phyloP scores from a whole-genome alignment of 495 filamentous ascomycete species.

The Aspergillus avenaceus region DNA sequence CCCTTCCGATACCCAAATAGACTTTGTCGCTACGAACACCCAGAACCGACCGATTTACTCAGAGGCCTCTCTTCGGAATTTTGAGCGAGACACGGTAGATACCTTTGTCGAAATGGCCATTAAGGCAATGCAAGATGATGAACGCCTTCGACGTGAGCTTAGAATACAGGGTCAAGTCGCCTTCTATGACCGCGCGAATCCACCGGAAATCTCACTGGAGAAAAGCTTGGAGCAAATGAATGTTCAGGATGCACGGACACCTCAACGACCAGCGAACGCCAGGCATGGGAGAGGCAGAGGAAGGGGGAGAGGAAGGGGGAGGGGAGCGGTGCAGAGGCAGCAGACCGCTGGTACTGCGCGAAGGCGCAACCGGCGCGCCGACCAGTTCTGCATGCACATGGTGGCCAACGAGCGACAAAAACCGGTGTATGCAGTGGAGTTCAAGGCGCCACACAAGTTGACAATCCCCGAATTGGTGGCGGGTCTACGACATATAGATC shows the following conservation, averaged over 20 bases:
- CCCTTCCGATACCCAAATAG: slow-evolving; percentile 14
- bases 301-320: too few relatives aligned
- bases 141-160: slow-evolving; percentile 17
- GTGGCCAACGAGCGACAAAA: slow-evolving; percentile 17
- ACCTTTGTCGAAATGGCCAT: slow-evolving; percentile 23
- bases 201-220: slow-evolving; percentile 13
- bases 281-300: slow-evolving; percentile 15
- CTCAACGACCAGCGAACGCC: slow-evolving; percentile 14
- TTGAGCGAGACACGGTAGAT: slow-evolving; percentile 24
- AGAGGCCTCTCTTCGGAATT: slow-evolving; percentile 21
- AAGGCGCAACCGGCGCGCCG: slow-evolving; percentile 18
- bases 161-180: slow-evolving; percentile 18
- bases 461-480: slow-evolving; percentile 23
- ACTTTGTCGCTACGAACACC: slow-evolving; percentile 20
- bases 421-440: slow-evolving; percentile 23
- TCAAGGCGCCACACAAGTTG: slow-evolving; percentile 25
- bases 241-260: slow-evolving; percentile 12
- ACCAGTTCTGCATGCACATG: slow-evolving; percentile 21
- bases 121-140: slow-evolving; percentile 20
- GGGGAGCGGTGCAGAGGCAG: slow-evolving; percentile 13
- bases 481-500: slow-evolving; percentile 25
- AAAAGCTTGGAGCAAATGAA: slow-evolving; percentile 18
- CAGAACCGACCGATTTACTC: slow-evolving; percentile 24
- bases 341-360: slow-evolving; percentile 10
- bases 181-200: slow-evolving; percentile 21